Evolutionary conservation across 1,284 basidiomycete genomes (phyloP).

Genomic region (Trametes sp.): DNA sequence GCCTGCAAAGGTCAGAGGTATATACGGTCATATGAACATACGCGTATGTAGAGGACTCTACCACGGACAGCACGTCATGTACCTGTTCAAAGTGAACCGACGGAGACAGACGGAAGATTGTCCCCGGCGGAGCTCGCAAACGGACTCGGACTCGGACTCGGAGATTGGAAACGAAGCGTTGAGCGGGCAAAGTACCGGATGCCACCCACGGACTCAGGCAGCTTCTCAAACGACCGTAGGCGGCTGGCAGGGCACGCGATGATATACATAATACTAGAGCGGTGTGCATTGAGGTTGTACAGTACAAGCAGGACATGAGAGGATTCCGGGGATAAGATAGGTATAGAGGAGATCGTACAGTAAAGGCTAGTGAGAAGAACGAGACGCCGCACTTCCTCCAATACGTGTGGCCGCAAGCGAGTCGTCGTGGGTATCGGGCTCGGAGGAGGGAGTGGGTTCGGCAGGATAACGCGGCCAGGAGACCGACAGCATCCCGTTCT

Average conservation of each 20-base stretch:
- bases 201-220: no score
- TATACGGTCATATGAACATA: no score
- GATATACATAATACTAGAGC: not conserved
- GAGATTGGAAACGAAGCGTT: no score
- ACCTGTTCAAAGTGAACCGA: no score
- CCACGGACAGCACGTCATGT: no score
- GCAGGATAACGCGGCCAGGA: constrained; percentile 35
- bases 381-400: not conserved
- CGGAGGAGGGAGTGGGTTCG: not conserved
- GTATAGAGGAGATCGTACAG: not conserved
- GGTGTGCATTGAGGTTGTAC: not conserved
- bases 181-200: no score
- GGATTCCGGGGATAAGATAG: constrained; percentile 1
- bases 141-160: no score
- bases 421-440: not conserved
- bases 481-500: constrained; percentile 38
- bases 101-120: no score
- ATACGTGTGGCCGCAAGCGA: not conserved
- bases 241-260: no score
- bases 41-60: no score
- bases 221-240: not conserved
- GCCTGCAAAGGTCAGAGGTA: no score
- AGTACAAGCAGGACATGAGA: not conserved
- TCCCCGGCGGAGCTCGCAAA: no score
- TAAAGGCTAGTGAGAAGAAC: constrained; percentile 1